A percentile compares a stretch with the other conserved stretches of the same genome.
These are phyloP conservation scores for Nakazawaea anatomiae DNA, from an alignment of 805 yeast genomes.

Conservation along the genomic window DNA sequence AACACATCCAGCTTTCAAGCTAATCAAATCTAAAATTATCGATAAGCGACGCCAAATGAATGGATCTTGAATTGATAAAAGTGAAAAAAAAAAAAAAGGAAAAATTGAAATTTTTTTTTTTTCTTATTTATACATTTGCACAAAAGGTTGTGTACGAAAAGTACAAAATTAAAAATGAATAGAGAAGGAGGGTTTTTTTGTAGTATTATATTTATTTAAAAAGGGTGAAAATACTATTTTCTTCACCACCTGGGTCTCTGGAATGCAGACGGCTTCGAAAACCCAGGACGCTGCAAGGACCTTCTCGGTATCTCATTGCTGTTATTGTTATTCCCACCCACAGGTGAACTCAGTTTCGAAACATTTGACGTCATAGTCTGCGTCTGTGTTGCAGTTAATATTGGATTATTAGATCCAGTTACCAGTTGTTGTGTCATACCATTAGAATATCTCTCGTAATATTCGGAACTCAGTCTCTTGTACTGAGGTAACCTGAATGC, in stretches of 20 bases:
- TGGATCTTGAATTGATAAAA: not conserved
- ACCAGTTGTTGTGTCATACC: not conserved
- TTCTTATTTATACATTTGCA: not conserved
- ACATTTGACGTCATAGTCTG: not conserved
- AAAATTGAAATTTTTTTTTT: not conserved
- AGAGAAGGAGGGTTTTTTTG: too few species aligned
- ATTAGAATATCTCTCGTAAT: not conserved
- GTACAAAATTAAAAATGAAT: too few species aligned
- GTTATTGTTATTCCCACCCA: not conserved
- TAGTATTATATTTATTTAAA: too few species aligned
- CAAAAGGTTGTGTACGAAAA: not conserved
- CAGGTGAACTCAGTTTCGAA: not conserved
- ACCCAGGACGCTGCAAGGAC: constrained; percentile 6
- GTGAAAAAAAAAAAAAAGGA: not conserved
- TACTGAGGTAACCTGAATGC: constrained; percentile 25
- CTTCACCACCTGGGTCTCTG: constrained; percentile 9
- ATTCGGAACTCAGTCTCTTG: constrained; percentile 19
- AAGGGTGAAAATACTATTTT: too few species aligned
- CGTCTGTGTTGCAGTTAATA: not conserved
- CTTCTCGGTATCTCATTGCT: not conserved
- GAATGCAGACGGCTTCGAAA: constrained; percentile 6
- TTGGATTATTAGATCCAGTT: not conserved
- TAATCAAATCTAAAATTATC: not conserved
- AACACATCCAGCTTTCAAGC: constrained; percentile 7
- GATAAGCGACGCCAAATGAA: constrained; percentile 9